A percentile compares a stretch with the other conserved stretches of the same genome.
phyloP scores from a whole-genome alignment of 2,329 filamentous ascomycete species.

The Neurospora sp. region DNA sequence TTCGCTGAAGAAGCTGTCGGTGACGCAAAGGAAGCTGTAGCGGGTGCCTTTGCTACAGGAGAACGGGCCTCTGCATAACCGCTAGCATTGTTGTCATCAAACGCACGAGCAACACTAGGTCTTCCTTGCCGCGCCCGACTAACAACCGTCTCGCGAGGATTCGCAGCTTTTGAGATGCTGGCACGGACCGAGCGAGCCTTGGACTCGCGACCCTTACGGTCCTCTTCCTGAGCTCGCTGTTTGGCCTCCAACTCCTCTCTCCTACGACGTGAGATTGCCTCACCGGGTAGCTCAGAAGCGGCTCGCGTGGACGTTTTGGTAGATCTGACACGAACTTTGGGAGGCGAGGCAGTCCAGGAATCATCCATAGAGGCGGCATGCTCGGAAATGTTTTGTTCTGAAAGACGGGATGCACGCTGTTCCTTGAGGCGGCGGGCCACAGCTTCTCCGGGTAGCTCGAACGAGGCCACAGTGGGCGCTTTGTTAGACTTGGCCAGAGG shows the following conservation, averaged over 20 bases:
- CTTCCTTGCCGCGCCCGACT: conserved; percentile 45
- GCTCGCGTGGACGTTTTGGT: conserved; percentile 42
- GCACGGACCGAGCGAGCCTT: conserved; percentile 48
- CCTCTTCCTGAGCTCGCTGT: conserved; percentile 47
- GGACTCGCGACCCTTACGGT: conserved; percentile 50
- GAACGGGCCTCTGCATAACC: conserved; percentile 4
- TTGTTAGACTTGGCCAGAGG: conserved; percentile 42
- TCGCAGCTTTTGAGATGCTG: conserved; percentile 28
- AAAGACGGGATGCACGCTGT: conserved; percentile 45
- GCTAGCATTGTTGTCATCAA: conserved; percentile 2
- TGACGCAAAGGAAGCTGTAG: background rate
- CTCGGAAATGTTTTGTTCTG: conserved; percentile 17
- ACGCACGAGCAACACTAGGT: background rate
- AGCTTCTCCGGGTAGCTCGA: conserved; percentile 54
- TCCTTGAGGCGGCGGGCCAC: conserved; percentile 48
- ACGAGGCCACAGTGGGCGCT: conserved; percentile 42
- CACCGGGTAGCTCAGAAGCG: conserved; percentile 53
- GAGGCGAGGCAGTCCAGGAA: conserved; percentile 16
- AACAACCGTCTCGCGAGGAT: conserved; percentile 46
- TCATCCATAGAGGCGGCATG: conserved; percentile 9
- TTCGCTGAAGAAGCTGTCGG: conserved; percentile 5
- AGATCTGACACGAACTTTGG: conserved; percentile 36
- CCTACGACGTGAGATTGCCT: conserved; percentile 47
- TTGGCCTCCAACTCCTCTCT: conserved; percentile 45
- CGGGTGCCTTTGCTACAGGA: conserved; percentile 3